Evolutionary conservation across 441 rosid species (phyloP).

Genomic region (Pelargonium exstipulatum): DNA sequence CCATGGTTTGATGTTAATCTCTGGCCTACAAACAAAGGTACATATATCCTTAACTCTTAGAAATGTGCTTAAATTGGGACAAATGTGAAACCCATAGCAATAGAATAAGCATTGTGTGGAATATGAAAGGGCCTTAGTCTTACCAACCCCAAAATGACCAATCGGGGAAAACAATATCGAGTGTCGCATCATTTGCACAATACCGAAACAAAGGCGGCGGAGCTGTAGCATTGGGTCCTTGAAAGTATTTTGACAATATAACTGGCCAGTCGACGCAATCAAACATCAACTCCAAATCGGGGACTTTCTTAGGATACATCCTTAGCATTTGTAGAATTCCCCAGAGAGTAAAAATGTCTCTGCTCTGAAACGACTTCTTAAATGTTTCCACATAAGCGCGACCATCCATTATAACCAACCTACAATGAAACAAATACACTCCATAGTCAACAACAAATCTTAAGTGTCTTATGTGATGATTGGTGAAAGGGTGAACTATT

Average conservation of each 20-base stretch:
- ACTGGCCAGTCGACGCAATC: constrained; percentile 54
- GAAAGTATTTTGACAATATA: constrained; percentile 17
- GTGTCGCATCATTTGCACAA: constrained; percentile 48
- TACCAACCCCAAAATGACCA: constrained; percentile 93
- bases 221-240: not conserved
- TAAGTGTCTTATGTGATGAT: too few relatives aligned
- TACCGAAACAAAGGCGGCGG: constrained; percentile 59
- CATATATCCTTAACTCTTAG: too few relatives aligned
- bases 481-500: too few relatives aligned
- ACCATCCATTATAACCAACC: constrained; percentile 45
- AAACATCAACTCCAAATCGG: constrained; percentile 80
- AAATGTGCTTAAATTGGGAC: too few relatives aligned
- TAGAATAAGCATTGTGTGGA: too few relatives aligned
- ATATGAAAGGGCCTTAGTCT: too few relatives aligned
- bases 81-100: too few relatives aligned
- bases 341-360: constrained; percentile 68
- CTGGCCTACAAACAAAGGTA: constrained; percentile 42
- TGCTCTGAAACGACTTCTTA: constrained; percentile 43
- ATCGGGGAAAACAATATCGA: constrained; percentile 69
- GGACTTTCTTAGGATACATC: constrained; percentile 45
- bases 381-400: constrained; percentile 51
- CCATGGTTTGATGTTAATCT: constrained; percentile 78
- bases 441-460: too few relatives aligned
- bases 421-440: constrained; percentile 29
- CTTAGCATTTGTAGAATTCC: constrained; percentile 65